phyloP scores from a whole-genome alignment of 257 asterid species.

The Nyctanthes arbortristis region DNA sequence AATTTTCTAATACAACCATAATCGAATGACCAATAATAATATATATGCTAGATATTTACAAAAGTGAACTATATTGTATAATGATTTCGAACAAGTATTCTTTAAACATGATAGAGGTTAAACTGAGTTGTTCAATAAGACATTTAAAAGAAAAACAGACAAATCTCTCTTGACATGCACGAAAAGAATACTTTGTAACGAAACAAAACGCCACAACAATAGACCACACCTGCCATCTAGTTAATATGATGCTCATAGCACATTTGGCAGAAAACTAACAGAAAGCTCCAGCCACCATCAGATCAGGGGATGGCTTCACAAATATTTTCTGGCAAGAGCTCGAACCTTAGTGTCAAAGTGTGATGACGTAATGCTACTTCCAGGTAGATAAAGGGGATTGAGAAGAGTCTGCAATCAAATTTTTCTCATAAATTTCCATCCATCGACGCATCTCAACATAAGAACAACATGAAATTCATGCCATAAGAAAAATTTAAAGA shows the following conservation, averaged over 20 bases:
- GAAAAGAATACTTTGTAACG: constrained; percentile 6
- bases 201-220: constrained; percentile 17
- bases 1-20: no score
- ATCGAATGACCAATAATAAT: no score
- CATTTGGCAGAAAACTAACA: constrained; percentile 26
- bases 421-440: constrained; percentile 16
- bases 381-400: constrained; percentile 95
- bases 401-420: constrained; percentile 73
- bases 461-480: background rate
- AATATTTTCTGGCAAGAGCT: constrained; percentile 89
- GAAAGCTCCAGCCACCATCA: constrained; percentile 24
- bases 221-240: no score
- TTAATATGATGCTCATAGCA: no score
- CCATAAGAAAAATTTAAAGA: background rate
- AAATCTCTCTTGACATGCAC: constrained; percentile 3
- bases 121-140: constrained; percentile 14
- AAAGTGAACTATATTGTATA: background rate
- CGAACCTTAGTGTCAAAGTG: constrained; percentile 98
- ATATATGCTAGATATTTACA: background rate
- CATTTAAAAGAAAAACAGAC: constrained; percentile 16
- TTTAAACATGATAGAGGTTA: background rate
- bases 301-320: constrained; percentile 42
- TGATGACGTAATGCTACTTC: constrained; percentile 87
- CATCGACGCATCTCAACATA: constrained; percentile 9
- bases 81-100: background rate